Conservation (phyloP, 441 rosid genomes). For the Syzygium syzygioides region DNA sequence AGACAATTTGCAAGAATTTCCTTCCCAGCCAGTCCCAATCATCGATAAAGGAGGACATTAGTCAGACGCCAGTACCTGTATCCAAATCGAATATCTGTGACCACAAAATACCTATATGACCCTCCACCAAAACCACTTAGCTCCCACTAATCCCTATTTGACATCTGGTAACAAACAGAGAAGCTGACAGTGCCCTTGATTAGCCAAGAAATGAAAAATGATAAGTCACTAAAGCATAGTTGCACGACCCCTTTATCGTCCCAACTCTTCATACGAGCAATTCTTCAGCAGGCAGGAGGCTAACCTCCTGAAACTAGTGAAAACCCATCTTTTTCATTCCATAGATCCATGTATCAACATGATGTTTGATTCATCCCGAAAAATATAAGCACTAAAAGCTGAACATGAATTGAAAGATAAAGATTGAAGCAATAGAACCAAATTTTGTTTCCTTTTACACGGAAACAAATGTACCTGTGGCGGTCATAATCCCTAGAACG, state of each 20-base stretch:
- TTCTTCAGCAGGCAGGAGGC: not conserved
- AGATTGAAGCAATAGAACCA: not conserved
- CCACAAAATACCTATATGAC: not conserved
- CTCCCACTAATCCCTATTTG: not conserved
- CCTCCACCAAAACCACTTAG: not conserved
- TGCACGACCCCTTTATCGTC: not conserved
- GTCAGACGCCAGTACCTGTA: not conserved
- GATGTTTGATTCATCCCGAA: not conserved
- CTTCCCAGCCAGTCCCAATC: not conserved
- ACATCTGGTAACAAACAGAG: not conserved
- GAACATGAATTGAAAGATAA: not conserved
- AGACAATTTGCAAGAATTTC: not conserved
- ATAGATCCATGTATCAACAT: not conserved
- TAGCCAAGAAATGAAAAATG: not conserved
- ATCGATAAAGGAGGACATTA: not conserved
- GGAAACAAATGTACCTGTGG: conserved; percentile 47
- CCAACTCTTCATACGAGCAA: not conserved
- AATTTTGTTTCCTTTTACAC: not conserved
- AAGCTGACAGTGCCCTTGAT: not conserved
- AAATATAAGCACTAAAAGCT: not conserved
- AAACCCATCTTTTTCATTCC: not conserved
- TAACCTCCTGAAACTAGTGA: not conserved
- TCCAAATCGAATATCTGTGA: not conserved
- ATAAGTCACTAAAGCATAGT: not conserved
- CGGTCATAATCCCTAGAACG: conserved; percentile 81